Percentiles rank a stretch among this genome's conserved stretches.
phyloP scores from a whole-genome alignment of 805 yeast genomes.

The Monosporozyma servazzii region DNA sequence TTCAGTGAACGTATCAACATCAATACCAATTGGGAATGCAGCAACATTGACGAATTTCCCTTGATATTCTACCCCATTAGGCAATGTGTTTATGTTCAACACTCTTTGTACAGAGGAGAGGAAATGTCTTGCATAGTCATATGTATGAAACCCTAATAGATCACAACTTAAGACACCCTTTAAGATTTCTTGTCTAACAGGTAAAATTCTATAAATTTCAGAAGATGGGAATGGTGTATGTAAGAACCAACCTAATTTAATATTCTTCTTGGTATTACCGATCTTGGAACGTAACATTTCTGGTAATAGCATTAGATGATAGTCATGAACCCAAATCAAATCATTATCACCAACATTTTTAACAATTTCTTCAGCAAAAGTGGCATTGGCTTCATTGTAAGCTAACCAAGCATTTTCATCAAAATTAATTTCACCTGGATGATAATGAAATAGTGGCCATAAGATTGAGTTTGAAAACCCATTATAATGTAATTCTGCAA shows the following conservation, averaged over 20 bases:
- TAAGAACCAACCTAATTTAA: constrained; percentile 83
- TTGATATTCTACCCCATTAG: constrained; percentile 77
- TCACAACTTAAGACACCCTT: constrained; percentile 91
- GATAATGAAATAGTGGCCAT: constrained; percentile 98
- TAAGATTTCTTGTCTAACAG: constrained; percentile 87
- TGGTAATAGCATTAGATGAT: constrained; percentile 92
- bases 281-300: constrained; percentile 68
- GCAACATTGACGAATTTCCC: constrained; percentile 79
- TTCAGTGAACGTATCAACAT: constrained; percentile 78
- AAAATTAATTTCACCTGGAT: constrained; percentile 97
- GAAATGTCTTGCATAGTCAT: constrained; percentile 95
- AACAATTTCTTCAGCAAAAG: constrained; percentile 69
- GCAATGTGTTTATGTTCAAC: constrained; percentile 71
- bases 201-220: constrained; percentile 90
- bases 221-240: constrained; percentile 98
- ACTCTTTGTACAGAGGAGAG: constrained; percentile 81
- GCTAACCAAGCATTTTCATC: constrained; percentile 98
- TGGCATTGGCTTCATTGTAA: constrained; percentile 81
- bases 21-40: constrained; percentile 98
- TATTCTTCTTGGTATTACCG: constrained; percentile 35
- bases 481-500: constrained; percentile 93
- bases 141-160: constrained; percentile 96
- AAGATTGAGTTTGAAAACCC: constrained; percentile 90
- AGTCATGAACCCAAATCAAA: constrained; percentile 95
- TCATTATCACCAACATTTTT: constrained; percentile 70